phyloP scores from a whole-genome alignment of 2,329 filamentous ascomycete genomes.

The Salinomyces thailandicus region DNA sequence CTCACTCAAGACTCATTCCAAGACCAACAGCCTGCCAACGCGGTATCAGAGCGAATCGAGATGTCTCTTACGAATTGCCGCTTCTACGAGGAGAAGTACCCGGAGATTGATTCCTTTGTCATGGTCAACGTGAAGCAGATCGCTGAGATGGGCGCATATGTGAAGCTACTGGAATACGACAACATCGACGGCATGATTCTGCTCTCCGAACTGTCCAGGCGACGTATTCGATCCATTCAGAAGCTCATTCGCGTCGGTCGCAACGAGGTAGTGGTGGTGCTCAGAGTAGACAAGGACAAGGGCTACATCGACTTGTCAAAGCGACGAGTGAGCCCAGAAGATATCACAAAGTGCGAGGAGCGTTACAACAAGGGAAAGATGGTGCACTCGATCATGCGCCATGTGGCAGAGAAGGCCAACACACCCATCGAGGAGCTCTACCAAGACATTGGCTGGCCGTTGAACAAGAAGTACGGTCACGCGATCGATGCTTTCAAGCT shows the following conservation, averaged over 20 bases:
- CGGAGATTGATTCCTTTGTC: constrained; percentile 98
- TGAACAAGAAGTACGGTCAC: constrained; percentile 96
- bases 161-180: constrained; percentile 98
- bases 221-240: constrained; percentile 97
- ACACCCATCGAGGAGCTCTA: constrained; percentile 92
- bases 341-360: constrained; percentile 97
- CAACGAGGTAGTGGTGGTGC: constrained; percentile 96
- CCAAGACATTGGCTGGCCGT: constrained; percentile 87
- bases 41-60: constrained; percentile 33
- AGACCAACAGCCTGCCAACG: background rate
- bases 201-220: constrained; percentile 89
- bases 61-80: constrained; percentile 96
- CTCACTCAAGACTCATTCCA: background rate
- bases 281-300: constrained; percentile 99
- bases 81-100: constrained; percentile 96
- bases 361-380: constrained; percentile 99
- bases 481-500: constrained; percentile 98
- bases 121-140: constrained; percentile 99
- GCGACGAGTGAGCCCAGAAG: constrained; percentile 92
- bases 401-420: constrained; percentile 94
- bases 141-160: constrained; percentile 99
- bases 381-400: constrained; percentile 97
- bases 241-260: constrained; percentile 97
- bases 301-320: constrained; percentile 98
- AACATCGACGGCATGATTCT: constrained; percentile 99